Percentiles rank a stretch among this genome's conserved stretches.
Evolutionary conservation across 805 yeast genomes (phyloP).

Genomic region (Hanseniaspora pseudoguilliermondii): DNA sequence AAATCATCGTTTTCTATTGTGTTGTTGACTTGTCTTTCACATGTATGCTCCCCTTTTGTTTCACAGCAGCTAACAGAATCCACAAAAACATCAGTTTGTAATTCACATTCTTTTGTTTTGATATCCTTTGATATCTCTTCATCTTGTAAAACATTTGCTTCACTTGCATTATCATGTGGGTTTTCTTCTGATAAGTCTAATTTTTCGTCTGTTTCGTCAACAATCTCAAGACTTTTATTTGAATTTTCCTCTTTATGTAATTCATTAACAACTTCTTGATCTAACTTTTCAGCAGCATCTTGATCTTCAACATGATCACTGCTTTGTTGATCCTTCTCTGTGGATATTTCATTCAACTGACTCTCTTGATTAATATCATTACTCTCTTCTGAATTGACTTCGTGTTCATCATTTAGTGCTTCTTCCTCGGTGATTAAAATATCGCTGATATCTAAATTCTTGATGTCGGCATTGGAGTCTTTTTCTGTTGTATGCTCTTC

Average conservation of each 20-base stretch:
- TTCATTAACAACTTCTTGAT: too few species aligned
- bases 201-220: background rate
- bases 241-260: too few species aligned
- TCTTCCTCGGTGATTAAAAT: background rate
- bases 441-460: slow-evolving; percentile 6
- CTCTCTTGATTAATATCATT: background rate
- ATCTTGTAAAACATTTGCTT: background rate
- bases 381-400: background rate
- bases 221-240: too few species aligned
- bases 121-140: too few species aligned
- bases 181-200: background rate
- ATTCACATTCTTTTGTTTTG: too few species aligned
- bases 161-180: background rate
- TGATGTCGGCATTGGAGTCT: slow-evolving; percentile 9
- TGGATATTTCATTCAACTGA: background rate
- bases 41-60: background rate
- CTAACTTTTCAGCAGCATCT: too few species aligned
- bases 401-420: background rate
- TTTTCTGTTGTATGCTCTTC: slow-evolving; percentile 10
- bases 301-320: too few species aligned
- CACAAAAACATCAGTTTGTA: too few species aligned
- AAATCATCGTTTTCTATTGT: slow-evolving; percentile 13
- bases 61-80: background rate
- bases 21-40: background rate
- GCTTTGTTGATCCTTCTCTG: too few species aligned